phyloP scores from a whole-genome alignment of 805 yeast species.

The Myxozyma mucilagina region DNA sequence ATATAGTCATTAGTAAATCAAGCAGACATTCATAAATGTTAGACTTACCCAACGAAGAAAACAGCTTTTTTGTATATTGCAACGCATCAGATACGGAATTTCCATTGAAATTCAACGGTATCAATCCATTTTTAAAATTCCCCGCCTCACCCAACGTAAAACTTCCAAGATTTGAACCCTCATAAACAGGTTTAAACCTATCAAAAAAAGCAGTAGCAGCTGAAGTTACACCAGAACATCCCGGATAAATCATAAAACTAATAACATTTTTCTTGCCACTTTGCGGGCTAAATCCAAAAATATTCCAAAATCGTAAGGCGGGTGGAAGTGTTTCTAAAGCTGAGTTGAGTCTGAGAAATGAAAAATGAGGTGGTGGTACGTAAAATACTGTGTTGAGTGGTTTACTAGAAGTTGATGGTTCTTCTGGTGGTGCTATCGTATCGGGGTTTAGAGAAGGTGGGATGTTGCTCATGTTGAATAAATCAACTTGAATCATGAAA shows the following conservation, averaged over 20 bases:
- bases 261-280: conserved; percentile 37
- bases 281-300: conserved; percentile 42
- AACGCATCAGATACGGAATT: conserved; percentile 16
- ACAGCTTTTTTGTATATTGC: conserved; percentile 16
- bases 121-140: conserved; percentile 22
- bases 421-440: neutral
- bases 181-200: conserved; percentile 39
- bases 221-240: conserved; percentile 32
- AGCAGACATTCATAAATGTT: no score
- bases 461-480: neutral
- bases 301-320: conserved; percentile 44
- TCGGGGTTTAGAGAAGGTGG: neutral
- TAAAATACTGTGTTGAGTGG: conserved; percentile 7
- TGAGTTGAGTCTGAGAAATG: conserved; percentile 36
- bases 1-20: neutral
- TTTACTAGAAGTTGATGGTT: neutral
- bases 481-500: conserved; percentile 12
- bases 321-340: conserved; percentile 42
- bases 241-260: conserved; percentile 37
- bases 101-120: conserved; percentile 17
- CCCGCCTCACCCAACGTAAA: conserved; percentile 26
- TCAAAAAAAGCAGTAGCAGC: conserved; percentile 35
- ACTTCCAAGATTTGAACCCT: conserved; percentile 41
- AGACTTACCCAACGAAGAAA: conserved; percentile 11
- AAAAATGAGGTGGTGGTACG: conserved; percentile 38